phyloP scores from a whole-genome alignment of 2,329 filamentous ascomycete species.

The Aspergillus sojae region DNA sequence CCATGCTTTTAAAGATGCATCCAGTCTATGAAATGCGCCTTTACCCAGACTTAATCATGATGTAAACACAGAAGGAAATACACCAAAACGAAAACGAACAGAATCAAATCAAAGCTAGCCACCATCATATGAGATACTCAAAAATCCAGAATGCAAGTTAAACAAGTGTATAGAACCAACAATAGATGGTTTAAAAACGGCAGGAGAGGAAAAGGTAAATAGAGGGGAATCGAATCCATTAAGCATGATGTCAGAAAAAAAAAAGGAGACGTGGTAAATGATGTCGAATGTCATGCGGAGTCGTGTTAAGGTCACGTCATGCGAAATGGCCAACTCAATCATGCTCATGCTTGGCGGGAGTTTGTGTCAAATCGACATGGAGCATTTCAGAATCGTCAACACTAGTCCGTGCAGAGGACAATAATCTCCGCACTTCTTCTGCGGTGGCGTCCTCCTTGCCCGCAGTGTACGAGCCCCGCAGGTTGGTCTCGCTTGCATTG shows the following conservation, averaged over 20 bases:
- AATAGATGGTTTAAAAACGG: not conserved
- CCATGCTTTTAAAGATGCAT: slow-evolving; percentile 39
- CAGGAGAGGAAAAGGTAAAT: slow-evolving; percentile 4
- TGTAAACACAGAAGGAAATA: slow-evolving; percentile 22
- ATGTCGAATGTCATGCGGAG: slow-evolving; percentile 2
- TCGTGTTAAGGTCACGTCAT: slow-evolving; percentile 6
- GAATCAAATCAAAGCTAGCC: slow-evolving; percentile 5
- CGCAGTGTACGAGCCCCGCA: slow-evolving; percentile 26
- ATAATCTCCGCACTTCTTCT: slow-evolving; percentile 39
- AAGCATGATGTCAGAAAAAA: slow-evolving; percentile 14
- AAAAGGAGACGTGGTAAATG: slow-evolving; percentile 16
- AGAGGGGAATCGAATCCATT: slow-evolving; percentile 2
- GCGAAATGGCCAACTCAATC: slow-evolving; percentile 9
- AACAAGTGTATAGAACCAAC: slow-evolving; percentile 24
- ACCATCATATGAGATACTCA: not conserved
- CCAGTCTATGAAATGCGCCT: slow-evolving; percentile 41
- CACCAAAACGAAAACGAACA: slow-evolving; percentile 8
- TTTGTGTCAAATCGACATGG: slow-evolving; percentile 27
- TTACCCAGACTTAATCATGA: slow-evolving; percentile 28
- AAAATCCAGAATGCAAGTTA: slow-evolving; percentile 14
- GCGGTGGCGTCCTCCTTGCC: slow-evolving; percentile 27
- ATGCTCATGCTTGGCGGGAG: slow-evolving; percentile 13
- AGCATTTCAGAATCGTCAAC: slow-evolving; percentile 37
- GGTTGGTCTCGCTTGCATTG: slow-evolving; percentile 27
- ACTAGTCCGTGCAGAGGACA: slow-evolving; percentile 39